Conservation (phyloP, 805 yeast genomes). For the Ogataea sp. region DNA sequence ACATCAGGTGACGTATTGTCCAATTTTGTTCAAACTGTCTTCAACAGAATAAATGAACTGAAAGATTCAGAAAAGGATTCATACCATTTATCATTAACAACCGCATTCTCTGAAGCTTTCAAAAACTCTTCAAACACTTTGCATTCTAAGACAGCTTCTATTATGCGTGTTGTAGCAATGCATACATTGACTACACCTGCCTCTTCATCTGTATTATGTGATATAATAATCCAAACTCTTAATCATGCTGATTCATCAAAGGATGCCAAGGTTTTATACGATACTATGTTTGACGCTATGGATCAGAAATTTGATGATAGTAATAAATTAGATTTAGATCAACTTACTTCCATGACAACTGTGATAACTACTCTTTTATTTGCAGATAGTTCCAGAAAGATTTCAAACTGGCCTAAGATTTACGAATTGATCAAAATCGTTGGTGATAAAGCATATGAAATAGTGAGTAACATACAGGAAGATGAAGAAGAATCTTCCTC, state of each 20-base stretch:
- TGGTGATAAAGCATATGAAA: constrained; percentile 6
- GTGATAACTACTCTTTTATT: constrained; percentile 43
- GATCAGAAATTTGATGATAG: constrained; percentile 3
- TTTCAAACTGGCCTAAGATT: constrained; percentile 40
- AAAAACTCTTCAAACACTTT: constrained; percentile 62
- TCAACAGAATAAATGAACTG: constrained; percentile 24
- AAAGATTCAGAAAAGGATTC: constrained; percentile 22
- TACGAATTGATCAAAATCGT: constrained; percentile 3
- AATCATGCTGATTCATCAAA: constrained; percentile 42
- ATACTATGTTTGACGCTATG: constrained; percentile 17
- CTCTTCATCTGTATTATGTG: constrained; percentile 43
- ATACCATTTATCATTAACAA: constrained; percentile 50
- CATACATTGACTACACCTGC: constrained; percentile 12
- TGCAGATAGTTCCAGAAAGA: constrained; percentile 65
- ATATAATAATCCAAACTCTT: constrained; percentile 45
- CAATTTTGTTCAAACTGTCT: constrained; percentile 29
- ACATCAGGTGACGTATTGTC: constrained; percentile 40
- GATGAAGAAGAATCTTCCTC: constrained; percentile 6
- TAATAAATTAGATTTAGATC: constrained; percentile 5
- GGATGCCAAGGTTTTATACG: constrained; percentile 38
- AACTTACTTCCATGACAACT: constrained; percentile 27
- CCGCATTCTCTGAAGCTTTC: constrained; percentile 65
- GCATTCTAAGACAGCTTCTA: constrained; percentile 59
- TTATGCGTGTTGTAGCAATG: constrained; percentile 30
- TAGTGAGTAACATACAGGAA: constrained; percentile 2